These are phyloP conservation scores for Xanthoconium purpureum DNA, from an alignment of 768 basidiomycete species.

Conservation along the genomic window DNA sequence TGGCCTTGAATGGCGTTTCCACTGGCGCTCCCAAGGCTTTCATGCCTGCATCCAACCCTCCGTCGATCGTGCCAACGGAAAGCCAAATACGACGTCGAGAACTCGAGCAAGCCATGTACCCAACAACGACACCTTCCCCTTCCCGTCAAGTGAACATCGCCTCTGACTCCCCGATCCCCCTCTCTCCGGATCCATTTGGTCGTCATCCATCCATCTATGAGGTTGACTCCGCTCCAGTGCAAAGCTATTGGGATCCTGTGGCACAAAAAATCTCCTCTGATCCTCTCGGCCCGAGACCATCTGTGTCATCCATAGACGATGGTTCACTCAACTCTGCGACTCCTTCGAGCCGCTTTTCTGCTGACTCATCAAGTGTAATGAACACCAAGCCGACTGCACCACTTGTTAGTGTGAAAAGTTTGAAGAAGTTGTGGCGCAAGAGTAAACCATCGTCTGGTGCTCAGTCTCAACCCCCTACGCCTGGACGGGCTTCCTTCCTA, in stretches of 20 bases:
- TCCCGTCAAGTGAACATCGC: conserved; percentile 21
- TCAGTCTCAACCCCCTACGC: conserved; percentile 34
- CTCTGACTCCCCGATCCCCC: conserved; percentile 62
- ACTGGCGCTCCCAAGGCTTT: conserved; percentile 55
- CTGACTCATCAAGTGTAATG: conserved; percentile 53
- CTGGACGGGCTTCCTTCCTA: conserved; percentile 37
- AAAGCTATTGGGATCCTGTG: conserved; percentile 45
- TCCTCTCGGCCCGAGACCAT: conserved; percentile 22
- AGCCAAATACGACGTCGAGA: conserved; percentile 50
- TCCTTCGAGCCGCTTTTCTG: conserved; percentile 69
- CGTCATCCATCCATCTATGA: conserved; percentile 57
- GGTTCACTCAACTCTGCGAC: conserved; percentile 19
- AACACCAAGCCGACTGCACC: conserved; percentile 40
- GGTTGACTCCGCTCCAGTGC: conserved; percentile 27
- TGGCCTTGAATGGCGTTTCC: conserved; percentile 68
- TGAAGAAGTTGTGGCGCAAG: conserved; percentile 78
- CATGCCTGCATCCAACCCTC: conserved; percentile 20
- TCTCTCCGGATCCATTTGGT: conserved; percentile 83
- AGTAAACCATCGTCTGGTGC: conserved; percentile 47
- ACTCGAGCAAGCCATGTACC: conserved; percentile 49
- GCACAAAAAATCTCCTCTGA: conserved; percentile 22
- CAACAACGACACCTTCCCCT: conserved; percentile 34
- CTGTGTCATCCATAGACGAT: conserved; percentile 25
- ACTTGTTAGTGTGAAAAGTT: conserved; percentile 68
- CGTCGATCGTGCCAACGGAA: conserved; percentile 38